These are phyloP conservation scores for Bonia amplexicaulis DNA, from an alignment of 176 grass and related monocot genomes.

Conservation along the genomic window DNA sequence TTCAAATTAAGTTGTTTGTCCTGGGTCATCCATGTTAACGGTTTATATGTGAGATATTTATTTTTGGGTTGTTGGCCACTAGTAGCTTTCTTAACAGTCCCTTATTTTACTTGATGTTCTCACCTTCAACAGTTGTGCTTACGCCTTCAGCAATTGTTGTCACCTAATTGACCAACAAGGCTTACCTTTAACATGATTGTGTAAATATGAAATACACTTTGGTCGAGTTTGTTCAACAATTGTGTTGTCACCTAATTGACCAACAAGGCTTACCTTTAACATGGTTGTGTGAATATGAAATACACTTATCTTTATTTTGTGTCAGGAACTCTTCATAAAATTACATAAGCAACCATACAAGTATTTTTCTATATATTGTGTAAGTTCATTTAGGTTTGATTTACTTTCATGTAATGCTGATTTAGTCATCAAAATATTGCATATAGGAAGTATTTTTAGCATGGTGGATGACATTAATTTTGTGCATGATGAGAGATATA, in stretches of 20 bases:
- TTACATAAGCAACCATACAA: not conserved
- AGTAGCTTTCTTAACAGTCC: not conserved
- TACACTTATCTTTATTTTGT: not conserved
- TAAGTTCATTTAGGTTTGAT: not conserved
- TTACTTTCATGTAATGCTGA: constrained; percentile 18
- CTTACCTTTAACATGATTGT: not conserved
- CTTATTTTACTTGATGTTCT: too few species aligned
- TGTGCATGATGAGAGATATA: not conserved
- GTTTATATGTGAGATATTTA: not conserved
- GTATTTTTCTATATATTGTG: not conserved
- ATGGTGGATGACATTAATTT: not conserved
- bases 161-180: not conserved
- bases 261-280: not conserved
- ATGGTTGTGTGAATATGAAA: not conserved
- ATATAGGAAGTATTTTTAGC: not conserved
- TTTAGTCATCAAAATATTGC: not conserved
- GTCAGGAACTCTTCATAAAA: not conserved
- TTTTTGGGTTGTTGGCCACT: not conserved
- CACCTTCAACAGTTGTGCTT: not conserved
- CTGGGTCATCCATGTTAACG: not conserved
- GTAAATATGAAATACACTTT: not conserved
- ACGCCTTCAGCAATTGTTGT: not conserved
- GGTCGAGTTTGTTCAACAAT: not conserved
- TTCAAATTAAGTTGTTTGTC: constrained; percentile 2
- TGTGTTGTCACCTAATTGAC: not conserved